Base-by-base conservation (phyloP, 164 flowering plant genomes). In the Protea cynaroides region DNA sequence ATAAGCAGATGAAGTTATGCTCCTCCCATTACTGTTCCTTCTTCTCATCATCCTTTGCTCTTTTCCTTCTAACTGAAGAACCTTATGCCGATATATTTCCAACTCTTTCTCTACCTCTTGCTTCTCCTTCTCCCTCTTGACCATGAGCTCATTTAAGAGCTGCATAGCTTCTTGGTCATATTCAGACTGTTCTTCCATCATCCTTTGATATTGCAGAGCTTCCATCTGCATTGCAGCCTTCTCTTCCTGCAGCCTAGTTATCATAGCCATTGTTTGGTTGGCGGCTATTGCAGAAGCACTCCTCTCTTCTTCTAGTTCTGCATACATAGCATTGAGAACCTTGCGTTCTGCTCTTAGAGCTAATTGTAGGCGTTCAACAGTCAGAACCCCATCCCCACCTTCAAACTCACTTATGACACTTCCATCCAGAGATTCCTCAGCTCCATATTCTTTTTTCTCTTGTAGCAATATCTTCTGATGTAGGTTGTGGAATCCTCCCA, bases 111-210 rank as follows among this genome's bases (percentile, higher is more conserved):
- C 89, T 12, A 88, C 74, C 62, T 84, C 92, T 53, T 84, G 84
- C 72, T 83, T 86, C 77, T 94, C 97, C 72, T 74, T 90, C 70
- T 93, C 98, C 61, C 92, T 82, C 75, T 85, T 93, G 50, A 84
- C 74, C 84, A 93, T 80, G 7, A 93, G 83, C 68, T 91, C 97
- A 68, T 91, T 89, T 64, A 93, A 29, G 36, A 91, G 87, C 61
- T 90, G 87, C 72, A 90, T 70, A 5, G 93, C 94, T 76, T 90
- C 96, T 59, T 86, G 88, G 52, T 90, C 96, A 68, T 89, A 93
- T 71, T 89, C 97, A 9, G 95, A 74, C 69, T 93, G 97, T 71
- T 91, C 97, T 64, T 93, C 98, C 95, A 88, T 91, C 96, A 93
- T 90, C 64, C 98, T 76, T 72, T 88, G 97, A 72, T 92, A 90